Percentiles rank a stretch among this genome's conserved stretches.
Conservation (phyloP, 148 eudicot genomes). For the Fallopia convolvulus region DNA sequence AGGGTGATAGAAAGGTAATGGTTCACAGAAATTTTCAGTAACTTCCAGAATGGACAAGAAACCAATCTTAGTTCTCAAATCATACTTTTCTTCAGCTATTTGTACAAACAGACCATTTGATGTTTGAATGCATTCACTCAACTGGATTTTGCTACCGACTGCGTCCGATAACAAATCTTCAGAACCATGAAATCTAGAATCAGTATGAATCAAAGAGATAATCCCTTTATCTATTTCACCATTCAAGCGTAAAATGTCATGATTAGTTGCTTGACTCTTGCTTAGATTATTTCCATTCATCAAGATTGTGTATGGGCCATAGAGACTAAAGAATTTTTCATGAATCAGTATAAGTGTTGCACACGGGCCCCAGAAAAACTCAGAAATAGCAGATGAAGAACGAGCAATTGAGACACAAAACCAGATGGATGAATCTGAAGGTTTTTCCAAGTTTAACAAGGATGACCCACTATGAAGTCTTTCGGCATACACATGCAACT, state of each 20-base stretch:
- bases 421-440: slow-evolving; percentile 52
- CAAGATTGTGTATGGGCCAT: slow-evolving; percentile 51
- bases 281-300: slow-evolving; percentile 20
- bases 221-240: slow-evolving; percentile 16
- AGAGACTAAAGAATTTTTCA: slow-evolving; percentile 54
- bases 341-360: slow-evolving; percentile 53
- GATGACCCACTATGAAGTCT: slow-evolving; percentile 30
- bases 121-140: slow-evolving; percentile 23
- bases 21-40: slow-evolving; percentile 50
- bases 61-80: slow-evolving; percentile 18
- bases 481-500: slow-evolving; percentile 61
- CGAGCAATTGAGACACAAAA: slow-evolving; percentile 49
- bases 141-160: slow-evolving; percentile 15
- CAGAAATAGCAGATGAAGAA: slow-evolving; percentile 31
- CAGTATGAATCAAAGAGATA: slow-evolving; percentile 19
- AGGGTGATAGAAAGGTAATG: slow-evolving; percentile 65
- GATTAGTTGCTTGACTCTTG: slow-evolving; percentile 13
- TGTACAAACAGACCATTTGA: slow-evolving; percentile 24
- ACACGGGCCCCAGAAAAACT: slow-evolving; percentile 74
- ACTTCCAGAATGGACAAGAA: slow-evolving; percentile 45
- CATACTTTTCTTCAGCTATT: slow-evolving; percentile 22
- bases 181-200: slow-evolving; percentile 19
- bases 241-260: slow-evolving; percentile 11
- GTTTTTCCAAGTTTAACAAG: slow-evolving; percentile 20
- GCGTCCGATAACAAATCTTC: slow-evolving; percentile 27